These are phyloP conservation scores for Punica granatum DNA, from an alignment of 345 rosid species.

Conservation along the genomic window DNA sequence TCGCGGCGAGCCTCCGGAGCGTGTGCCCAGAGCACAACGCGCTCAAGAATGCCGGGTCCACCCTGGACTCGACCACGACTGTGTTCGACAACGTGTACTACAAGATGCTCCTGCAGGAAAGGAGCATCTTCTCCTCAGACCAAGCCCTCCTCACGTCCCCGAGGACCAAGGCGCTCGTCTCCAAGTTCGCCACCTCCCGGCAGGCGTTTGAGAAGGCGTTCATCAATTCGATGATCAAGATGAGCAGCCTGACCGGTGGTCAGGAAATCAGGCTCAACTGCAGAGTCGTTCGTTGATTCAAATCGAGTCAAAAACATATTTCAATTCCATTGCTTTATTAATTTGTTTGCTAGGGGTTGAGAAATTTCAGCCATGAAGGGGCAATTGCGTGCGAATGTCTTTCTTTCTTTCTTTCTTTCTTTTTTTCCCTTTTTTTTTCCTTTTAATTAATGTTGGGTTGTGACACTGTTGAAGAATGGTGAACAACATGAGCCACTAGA, in stretches of 20 bases:
- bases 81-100: conserved; percentile 58
- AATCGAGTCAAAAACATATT: neutral
- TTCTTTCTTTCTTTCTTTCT: too few relatives aligned
- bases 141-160: conserved; percentile 53
- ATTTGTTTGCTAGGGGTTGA: neutral
- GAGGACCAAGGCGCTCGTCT: conserved; percentile 41
- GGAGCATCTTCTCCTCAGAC: conserved; percentile 72
- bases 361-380: neutral
- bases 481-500: too few relatives aligned
- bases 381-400: neutral
- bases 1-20: conserved; percentile 41
- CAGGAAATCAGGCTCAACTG: conserved; percentile 74
- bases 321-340: neutral
- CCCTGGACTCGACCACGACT: conserved; percentile 35
- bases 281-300: conserved; percentile 29
- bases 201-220: conserved; percentile 49
- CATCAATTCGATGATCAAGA: conserved; percentile 73
- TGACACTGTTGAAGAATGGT: neutral
- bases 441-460: neutral
- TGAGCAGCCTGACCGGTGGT: conserved; percentile 70
- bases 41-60: conserved; percentile 54
- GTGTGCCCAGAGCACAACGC: conserved; percentile 55
- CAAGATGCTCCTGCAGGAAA: conserved; percentile 62
- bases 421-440: too few relatives aligned
- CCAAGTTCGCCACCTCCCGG: conserved; percentile 43